Percentiles rank a stretch among this genome's conserved stretches.
phyloP scores from a whole-genome alignment of 805 yeast species.

The Saturnispora kantuleensis region DNA sequence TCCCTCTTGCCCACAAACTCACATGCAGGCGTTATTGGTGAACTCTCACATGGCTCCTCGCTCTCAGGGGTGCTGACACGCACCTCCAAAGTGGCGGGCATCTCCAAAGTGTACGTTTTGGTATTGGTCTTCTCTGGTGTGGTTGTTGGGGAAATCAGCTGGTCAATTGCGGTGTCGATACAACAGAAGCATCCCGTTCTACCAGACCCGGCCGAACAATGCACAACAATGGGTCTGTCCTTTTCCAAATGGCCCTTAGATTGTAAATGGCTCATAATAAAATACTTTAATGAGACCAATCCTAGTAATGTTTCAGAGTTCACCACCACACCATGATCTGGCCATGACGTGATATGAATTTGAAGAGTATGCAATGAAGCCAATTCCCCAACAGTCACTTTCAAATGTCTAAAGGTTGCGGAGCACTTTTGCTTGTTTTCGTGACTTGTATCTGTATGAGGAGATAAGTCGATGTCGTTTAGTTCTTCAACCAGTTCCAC shows the following conservation, averaged over 20 bases:
- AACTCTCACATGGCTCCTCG: constrained; percentile 7
- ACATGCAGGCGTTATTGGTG: constrained; percentile 6
- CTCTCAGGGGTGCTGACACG: constrained; percentile 1
- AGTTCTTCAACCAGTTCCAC: constrained; percentile 21
- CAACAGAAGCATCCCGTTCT: constrained; percentile 86
- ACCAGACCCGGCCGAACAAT: constrained; percentile 97
- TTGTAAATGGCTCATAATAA: constrained; percentile 14
- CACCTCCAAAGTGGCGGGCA: too few relatives aligned
- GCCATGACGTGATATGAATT: constrained; percentile 74
- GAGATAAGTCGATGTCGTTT: constrained; percentile 19
- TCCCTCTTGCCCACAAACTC: constrained; percentile 1
- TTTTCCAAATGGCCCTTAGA: constrained; percentile 4
- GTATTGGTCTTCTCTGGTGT: constrained; percentile 6
- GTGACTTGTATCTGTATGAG: constrained; percentile 16
- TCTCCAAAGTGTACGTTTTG: not conserved
- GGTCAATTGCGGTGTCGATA: constrained; percentile 48
- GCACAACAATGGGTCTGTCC: constrained; percentile 52
- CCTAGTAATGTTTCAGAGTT: constrained; percentile 49
- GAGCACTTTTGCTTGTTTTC: constrained; percentile 5
- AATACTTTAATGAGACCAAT: constrained; percentile 33
- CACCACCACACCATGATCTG: constrained; percentile 62
- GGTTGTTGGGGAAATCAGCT: constrained; percentile 15
- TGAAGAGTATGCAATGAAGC: constrained; percentile 48
- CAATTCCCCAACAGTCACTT: constrained; percentile 27
- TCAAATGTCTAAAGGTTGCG: constrained; percentile 33